phyloP scores from a whole-genome alignment of 495 filamentous ascomycete species.

The Pyrenula aspistea region DNA sequence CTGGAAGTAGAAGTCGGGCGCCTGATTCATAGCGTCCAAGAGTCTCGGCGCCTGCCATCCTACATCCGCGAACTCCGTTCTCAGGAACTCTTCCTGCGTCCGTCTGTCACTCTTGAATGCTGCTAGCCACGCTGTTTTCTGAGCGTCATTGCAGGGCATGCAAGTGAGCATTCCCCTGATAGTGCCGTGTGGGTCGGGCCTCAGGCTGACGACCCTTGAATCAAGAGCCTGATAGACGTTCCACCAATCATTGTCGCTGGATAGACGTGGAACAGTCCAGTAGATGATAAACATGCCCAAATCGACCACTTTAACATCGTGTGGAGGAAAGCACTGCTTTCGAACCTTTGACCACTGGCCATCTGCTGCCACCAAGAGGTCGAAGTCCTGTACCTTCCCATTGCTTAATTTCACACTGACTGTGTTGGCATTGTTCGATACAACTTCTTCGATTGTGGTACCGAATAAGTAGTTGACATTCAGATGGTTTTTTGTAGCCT shows the following conservation, averaged over 20 bases:
- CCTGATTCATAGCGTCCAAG: conserved; percentile 24
- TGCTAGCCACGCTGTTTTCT: neutral
- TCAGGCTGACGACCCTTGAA: neutral
- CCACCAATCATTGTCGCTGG: conserved; percentile 17
- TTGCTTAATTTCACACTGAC: conserved; percentile 26
- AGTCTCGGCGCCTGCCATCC: conserved; percentile 33
- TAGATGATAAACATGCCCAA: conserved; percentile 25
- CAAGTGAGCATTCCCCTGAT: neutral
- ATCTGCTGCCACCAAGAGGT: conserved; percentile 38
- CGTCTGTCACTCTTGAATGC: conserved; percentile 4
- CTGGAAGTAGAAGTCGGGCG: conserved; percentile 38
- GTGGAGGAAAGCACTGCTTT: conserved; percentile 16
- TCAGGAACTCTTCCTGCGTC: conserved; percentile 17
- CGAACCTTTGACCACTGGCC: conserved; percentile 33
- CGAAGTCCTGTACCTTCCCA: conserved; percentile 23
- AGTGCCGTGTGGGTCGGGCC: neutral
- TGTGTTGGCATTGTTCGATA: conserved; percentile 12
- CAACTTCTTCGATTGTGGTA: conserved; percentile 12
- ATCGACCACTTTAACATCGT: conserved; percentile 9
- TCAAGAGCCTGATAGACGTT: neutral
- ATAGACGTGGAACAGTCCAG: conserved; percentile 26
- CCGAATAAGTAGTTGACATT: conserved; percentile 27
- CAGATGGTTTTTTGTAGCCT: conserved; percentile 22
- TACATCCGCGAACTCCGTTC: conserved; percentile 22
- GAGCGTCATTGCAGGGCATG: neutral